A percentile compares a stretch with the other conserved stretches of the same genome.
These are phyloP conservation scores for Diplodia corticola DNA, from an alignment of 2,329 filamentous ascomycete species.

Conservation along the genomic window DNA sequence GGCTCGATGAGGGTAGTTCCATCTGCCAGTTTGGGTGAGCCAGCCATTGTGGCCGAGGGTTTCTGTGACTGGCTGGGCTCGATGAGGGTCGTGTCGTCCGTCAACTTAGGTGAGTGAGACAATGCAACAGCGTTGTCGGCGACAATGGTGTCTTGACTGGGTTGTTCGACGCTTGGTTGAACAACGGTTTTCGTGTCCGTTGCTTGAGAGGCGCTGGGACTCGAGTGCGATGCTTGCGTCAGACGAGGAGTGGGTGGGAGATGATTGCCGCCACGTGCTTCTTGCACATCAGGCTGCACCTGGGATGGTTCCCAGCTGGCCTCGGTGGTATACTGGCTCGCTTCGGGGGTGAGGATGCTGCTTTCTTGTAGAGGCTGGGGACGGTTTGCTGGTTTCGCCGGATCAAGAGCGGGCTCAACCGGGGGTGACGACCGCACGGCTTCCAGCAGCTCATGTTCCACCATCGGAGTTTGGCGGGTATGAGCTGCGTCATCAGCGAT, in stretches of 20 bases:
- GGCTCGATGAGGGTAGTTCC: background rate
- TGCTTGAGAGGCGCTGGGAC: background rate
- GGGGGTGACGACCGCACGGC: background rate
- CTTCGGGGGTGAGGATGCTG: conserved; percentile 27
- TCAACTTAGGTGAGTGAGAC: background rate
- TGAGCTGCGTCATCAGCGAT: background rate
- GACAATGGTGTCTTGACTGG: background rate
- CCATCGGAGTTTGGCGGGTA: background rate
- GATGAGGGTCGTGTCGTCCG: background rate
- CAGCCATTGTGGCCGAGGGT: background rate
- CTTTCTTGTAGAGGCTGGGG: background rate
- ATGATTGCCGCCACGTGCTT: conserved; percentile 27
- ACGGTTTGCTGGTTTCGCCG: background rate
- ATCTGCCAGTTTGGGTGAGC: background rate
- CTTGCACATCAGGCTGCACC: conserved; percentile 27
- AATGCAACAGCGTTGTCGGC: background rate
- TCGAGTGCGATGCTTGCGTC: conserved; percentile 36
- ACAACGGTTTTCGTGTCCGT: background rate
- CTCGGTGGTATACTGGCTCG: conserved; percentile 32
- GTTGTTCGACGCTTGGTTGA: background rate
- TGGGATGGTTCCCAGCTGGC: conserved; percentile 32
- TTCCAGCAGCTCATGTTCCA: background rate
- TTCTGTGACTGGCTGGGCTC: background rate
- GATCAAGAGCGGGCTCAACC: background rate
- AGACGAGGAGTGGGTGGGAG: conserved; percentile 41